These are phyloP conservation scores for Dipodascopsis tothii DNA, from an alignment of 805 yeast genomes.

Conservation along the genomic window DNA sequence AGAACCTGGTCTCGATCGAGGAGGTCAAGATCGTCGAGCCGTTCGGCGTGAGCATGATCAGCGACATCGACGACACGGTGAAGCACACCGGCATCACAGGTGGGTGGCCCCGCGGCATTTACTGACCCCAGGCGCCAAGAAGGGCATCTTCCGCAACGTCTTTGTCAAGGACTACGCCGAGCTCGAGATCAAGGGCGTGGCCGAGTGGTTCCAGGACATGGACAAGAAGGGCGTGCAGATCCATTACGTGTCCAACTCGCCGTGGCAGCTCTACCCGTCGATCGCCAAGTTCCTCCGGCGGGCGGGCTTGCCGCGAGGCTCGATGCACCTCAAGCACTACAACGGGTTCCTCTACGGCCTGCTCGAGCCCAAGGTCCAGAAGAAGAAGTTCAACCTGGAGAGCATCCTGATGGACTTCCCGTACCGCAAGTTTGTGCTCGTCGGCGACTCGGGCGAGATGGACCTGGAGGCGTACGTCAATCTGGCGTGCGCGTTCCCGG, in stretches of 20 bases:
- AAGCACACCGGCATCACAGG: conserved; percentile 85
- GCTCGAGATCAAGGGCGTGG: conserved; percentile 70
- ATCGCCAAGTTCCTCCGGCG: conserved; percentile 49
- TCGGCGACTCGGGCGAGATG: conserved; percentile 94
- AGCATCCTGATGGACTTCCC: conserved; percentile 69
- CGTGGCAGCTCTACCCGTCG: conserved; percentile 74
- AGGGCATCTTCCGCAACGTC: conserved; percentile 72
- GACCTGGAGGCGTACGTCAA: conserved; percentile 87
- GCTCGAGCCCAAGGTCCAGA: conserved; percentile 77
- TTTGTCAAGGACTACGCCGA: conserved; percentile 56
- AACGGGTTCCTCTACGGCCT: conserved; percentile 71
- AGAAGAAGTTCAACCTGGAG: conserved; percentile 61
- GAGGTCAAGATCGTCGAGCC: conserved; percentile 38
- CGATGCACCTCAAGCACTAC: conserved; percentile 82
- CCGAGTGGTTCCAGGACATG: conserved; percentile 61
- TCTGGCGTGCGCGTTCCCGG: conserved; percentile 54
- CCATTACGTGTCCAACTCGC: conserved; percentile 93
- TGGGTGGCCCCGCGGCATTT: neutral
- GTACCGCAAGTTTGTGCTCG: conserved; percentile 63
- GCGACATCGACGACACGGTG: conserved; percentile 93
- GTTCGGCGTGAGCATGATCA: conserved; percentile 63
- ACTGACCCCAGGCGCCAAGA: conserved; percentile 44
- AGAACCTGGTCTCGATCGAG: conserved; percentile 41
- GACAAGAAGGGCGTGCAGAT: conserved; percentile 47
- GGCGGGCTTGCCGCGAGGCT: conserved; percentile 64